Conservation (phyloP, 1,284 basidiomycete genomes). For the Sanghuangporus sanghuang region DNA sequence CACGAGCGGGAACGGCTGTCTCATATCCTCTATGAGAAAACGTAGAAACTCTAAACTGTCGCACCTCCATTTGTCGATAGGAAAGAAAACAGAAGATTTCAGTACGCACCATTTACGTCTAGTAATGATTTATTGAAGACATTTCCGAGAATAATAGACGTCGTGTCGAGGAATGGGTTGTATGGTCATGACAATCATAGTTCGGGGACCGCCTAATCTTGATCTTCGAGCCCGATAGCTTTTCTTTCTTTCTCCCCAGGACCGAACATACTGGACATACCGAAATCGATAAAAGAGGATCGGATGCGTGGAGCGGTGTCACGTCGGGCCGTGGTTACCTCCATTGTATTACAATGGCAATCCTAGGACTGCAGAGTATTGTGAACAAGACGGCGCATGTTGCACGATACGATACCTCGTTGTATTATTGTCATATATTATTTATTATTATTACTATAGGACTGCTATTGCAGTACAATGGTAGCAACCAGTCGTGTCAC, state of each 20-base stretch:
- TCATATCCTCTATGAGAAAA: slow-evolving; percentile 22
- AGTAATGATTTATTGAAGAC: background rate
- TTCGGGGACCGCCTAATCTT: background rate
- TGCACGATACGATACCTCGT: too few relatives aligned
- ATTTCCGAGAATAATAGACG: background rate
- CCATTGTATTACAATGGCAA: too few relatives aligned
- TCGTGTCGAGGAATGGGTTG: slow-evolving; percentile 3
- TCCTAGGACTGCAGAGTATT: too few relatives aligned
- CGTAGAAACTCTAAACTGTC: slow-evolving; percentile 21
- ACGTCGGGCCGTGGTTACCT: too few relatives aligned
- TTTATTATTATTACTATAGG: too few relatives aligned
- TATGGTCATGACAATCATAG: background rate
- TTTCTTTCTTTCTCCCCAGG: background rate
- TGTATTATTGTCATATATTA: too few relatives aligned
- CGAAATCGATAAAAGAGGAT: slow-evolving; percentile 30
- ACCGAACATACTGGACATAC: slow-evolving; percentile 20
- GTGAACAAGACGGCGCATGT: too few relatives aligned
- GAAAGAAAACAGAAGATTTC: too few relatives aligned
- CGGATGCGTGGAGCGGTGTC: slow-evolving; percentile 10
- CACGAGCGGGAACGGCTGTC: background rate
- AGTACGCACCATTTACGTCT: background rate
- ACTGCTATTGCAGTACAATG: too few relatives aligned
- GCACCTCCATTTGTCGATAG: slow-evolving; percentile 17
- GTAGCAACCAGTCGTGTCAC: background rate
- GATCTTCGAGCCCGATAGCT: background rate